Evolutionary conservation across 2,329 filamentous ascomycete species (phyloP), one percentile per base, ranked within the genome.

Genomic region (Lachnellula subtilissima): DNA sequence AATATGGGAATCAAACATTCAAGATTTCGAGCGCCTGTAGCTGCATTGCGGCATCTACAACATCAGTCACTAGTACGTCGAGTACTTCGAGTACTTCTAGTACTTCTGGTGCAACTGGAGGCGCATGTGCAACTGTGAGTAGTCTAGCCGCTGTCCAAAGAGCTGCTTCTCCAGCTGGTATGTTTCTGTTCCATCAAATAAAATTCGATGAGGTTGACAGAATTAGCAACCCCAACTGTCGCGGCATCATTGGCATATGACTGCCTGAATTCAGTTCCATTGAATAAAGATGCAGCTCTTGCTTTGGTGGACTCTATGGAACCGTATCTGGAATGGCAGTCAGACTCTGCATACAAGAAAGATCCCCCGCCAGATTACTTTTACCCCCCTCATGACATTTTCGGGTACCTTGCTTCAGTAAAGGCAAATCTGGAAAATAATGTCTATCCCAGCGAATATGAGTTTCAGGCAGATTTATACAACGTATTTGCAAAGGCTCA

Each of bases 391-490:
- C 70, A 75, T 28, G 81, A 84, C 58, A 70, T 83, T 12, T 62
- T 77, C 25, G 74, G 64, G 6, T 72, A 70, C 1, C 68, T 84
- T 5, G 72, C 77, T 52, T 66, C 68, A 9, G 78, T 84, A 49
- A 70, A 72, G 43, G 57, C 68, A 5, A 79, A 75, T 15, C 73
- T 76, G 4, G 59, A 66, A 22, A 67, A 65, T 2, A 73, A 74
- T 17, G 67, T 68, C 3, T 84, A 78, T 62, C 65, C 70, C 4
- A 79, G 74, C 65, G 80, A 85, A 62, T 82, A 78, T 64, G 76
- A 78, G 7, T 82, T 83, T 60, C 78, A 83, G 62, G 59, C 72
- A 7, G 79, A 80, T 28, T 72, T 89, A 2, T 78, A 80, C 55
- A 69, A 75, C 37, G 69, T 82, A 7, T 73, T 84, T 37, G 74